Evolutionary conservation across 106 monocot species (phyloP), one percentile per base, ranked within the genome.

Genomic region (Agapanthus africanus): DNA sequence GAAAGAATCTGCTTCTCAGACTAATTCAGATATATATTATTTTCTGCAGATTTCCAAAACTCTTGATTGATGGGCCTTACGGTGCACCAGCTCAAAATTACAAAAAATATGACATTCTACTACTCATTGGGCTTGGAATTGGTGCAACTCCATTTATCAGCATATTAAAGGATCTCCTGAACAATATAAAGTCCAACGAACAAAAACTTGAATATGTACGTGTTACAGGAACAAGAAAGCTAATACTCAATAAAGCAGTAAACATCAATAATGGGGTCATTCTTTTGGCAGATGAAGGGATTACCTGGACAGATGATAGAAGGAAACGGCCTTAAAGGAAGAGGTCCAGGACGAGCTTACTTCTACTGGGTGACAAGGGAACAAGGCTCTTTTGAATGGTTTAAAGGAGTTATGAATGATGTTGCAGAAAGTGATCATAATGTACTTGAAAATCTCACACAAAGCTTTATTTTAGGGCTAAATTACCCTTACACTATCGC

Each of bases 341-440:
- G 79, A 74, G 73, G 68, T 62, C 86, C 83, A 69, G 81, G 51
- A 72, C 80, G 91, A 37, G 95, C 95, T 44, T 91, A 91, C 75
- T 97, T 97, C 79, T 97, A 91, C 35, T 97, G 91, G 95, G 91
- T 97, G 13, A 97, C 95, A 42, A 85, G 91, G 52, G 95, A 95
- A 63, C 87, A 95, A 75, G 91, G 91, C 31, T 91, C 91, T 2
- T 97, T 97, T 52, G 95, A 97, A 68, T 97, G 95, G 88, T 97
- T 97, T 70, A 83, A 79, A 77, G 95, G 95, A 57, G 86, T 97
- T 28, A 91, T 91, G 91, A 87, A 97, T 56, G 95, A 97, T 62
- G 91, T 97, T 63, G 84, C 88, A 46, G 95, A 91, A 56, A 83
- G 75, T 39, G 95, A 97, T 39, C 73, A 75, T 25, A 69, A 91